Percentiles rank a stretch among this genome's conserved stretches.
phyloP scores from a whole-genome alignment of 2,329 filamentous ascomycete genomes.

The Cladosporium sp. region DNA sequence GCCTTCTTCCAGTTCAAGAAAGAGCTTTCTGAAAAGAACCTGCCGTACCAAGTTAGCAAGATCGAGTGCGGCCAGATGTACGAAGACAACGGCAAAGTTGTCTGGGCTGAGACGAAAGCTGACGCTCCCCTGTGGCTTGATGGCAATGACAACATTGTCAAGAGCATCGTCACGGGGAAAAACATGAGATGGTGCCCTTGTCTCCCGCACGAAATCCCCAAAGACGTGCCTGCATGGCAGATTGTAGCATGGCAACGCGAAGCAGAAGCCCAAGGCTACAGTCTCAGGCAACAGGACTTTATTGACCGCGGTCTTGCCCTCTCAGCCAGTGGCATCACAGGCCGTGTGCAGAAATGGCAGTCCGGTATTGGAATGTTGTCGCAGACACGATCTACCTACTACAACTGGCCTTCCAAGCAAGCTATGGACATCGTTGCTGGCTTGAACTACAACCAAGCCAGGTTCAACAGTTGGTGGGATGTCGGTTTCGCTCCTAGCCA shows the following conservation, averaged over 20 bases:
- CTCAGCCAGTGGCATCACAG: background rate
- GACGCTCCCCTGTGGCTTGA: background rate
- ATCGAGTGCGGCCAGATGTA: background rate
- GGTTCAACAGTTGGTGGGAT: constrained; percentile 15
- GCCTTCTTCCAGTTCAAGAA: background rate
- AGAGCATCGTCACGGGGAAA: background rate
- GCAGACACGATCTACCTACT: background rate
- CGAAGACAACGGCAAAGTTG: background rate
- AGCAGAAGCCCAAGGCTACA: background rate
- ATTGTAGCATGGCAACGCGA: background rate
- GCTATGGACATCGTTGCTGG: background rate
- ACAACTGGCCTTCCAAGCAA: constrained; percentile 10
- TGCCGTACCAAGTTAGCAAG: background rate
- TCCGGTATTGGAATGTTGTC: background rate
- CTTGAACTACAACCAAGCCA: constrained; percentile 9
- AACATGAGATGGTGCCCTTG: background rate
- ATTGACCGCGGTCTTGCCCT: background rate
- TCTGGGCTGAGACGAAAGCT: background rate
- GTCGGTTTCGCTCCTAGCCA: background rate
- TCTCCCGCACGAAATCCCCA: background rate
- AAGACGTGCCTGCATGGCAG: background rate
- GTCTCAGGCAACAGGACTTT: background rate
- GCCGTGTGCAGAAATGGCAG: constrained; percentile 9
- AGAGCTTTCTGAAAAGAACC: background rate
- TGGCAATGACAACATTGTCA: background rate